Conservation (phyloP, 805 yeast genomes). For the Wickerhamomyces bovis region DNA sequence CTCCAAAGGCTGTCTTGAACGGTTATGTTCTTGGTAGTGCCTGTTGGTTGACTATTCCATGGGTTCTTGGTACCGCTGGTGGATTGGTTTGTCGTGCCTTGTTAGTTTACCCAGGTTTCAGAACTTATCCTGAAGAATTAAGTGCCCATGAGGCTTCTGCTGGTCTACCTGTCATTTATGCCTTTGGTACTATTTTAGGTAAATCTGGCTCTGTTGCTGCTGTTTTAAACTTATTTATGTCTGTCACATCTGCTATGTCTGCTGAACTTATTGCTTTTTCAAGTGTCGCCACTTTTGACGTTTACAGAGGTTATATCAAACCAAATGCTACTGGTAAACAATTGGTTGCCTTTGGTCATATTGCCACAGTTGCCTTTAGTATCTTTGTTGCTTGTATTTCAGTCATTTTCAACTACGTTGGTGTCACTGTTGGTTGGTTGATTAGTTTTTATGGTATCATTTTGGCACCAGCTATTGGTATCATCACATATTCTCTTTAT, state of each 20-base stretch:
- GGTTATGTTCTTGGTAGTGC: constrained; percentile 35
- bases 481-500: constrained; percentile 30
- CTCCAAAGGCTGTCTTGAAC: constrained; percentile 26
- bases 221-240: constrained; percentile 35
- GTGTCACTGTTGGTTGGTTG: constrained; percentile 37
- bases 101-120: constrained; percentile 26
- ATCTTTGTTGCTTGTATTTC: constrained; percentile 33
- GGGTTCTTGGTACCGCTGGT: constrained; percentile 29
- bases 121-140: constrained; percentile 37
- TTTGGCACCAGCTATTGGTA: constrained; percentile 31
- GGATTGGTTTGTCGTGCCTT: constrained; percentile 34
- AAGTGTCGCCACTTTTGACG: constrained; percentile 34
- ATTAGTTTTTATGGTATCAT: constrained; percentile 34
- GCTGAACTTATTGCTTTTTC: constrained; percentile 39
- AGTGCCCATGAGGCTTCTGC: constrained; percentile 32
- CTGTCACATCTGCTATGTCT: constrained; percentile 38
- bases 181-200: constrained; percentile 42
- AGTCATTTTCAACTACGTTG: constrained; percentile 34
- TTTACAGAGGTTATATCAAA: constrained; percentile 34
- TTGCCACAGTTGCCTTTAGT: constrained; percentile 33
- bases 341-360: constrained; percentile 30
- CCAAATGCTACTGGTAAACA: constrained; percentile 34
- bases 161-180: constrained; percentile 34
- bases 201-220: constrained; percentile 36
- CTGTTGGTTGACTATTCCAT: constrained; percentile 33